A percentile compares a stretch with the other conserved stretches of the same genome.
These are phyloP conservation scores for Globisporangium canariense DNA, from an alignment of 352 stramenopile species.

Conservation along the genomic window DNA sequence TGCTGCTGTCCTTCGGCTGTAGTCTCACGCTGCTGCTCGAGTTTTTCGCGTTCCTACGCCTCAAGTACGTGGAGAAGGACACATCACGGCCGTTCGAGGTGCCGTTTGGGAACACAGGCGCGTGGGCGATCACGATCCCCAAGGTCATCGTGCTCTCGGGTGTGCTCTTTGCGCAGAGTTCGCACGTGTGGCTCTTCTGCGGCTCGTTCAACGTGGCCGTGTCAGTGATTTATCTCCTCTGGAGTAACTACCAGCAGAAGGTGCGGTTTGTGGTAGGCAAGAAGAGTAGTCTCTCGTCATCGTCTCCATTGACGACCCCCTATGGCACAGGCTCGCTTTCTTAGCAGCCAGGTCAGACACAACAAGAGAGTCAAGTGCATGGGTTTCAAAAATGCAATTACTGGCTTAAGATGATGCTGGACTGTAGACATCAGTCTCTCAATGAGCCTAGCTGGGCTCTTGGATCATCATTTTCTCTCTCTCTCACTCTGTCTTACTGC, in stretches of 20 bases:
- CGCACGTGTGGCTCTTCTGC: slow-evolving; percentile 69
- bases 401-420: too few relatives aligned
- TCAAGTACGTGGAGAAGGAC: slow-evolving; percentile 82
- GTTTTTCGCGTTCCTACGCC: slow-evolving; percentile 79
- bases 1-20: slow-evolving; percentile 5
- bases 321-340: slow-evolving; percentile 39
- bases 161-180: slow-evolving; percentile 66
- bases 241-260: slow-evolving; percentile 53
- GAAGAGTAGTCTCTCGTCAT: background rate
- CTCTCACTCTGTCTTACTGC: background rate
- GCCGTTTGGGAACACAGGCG: slow-evolving; percentile 62
- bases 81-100: slow-evolving; percentile 70
- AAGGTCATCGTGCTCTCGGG: slow-evolving; percentile 79
- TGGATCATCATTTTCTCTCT: background rate
- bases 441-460: too few relatives aligned
- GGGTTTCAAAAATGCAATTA: background rate
- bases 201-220: slow-evolving; percentile 63
- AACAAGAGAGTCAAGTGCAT: background rate
- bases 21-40: slow-evolving; percentile 75
- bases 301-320: slow-evolving; percentile 9
- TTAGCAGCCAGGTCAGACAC: slow-evolving; percentile 16
- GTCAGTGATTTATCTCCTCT: slow-evolving; percentile 55
- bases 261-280: background rate
- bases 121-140: slow-evolving; percentile 74
- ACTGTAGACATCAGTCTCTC: too few relatives aligned